phyloP scores from a whole-genome alignment of 2,329 filamentous ascomycete genomes.

The Didymosphaeria variabile region DNA sequence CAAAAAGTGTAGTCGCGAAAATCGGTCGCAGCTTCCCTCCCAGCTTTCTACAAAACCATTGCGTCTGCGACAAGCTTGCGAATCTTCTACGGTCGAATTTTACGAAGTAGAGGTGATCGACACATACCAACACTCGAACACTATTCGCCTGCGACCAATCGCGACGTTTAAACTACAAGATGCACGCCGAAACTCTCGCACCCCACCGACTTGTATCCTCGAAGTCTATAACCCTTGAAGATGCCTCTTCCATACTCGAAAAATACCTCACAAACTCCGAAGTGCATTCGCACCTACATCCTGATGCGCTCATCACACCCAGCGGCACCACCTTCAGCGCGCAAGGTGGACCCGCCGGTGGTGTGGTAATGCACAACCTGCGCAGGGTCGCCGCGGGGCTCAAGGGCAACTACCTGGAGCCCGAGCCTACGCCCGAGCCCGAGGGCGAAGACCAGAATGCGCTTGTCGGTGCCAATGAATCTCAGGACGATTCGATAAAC shows the following conservation, averaged over 20 bases:
- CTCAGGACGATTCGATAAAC: slow-evolving; percentile 24
- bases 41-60: slow-evolving; percentile 1
- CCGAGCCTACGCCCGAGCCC: slow-evolving; percentile 53
- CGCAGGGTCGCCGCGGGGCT: slow-evolving; percentile 62
- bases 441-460: slow-evolving; percentile 29
- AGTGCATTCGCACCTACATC: slow-evolving; percentile 57
- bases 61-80: slow-evolving; percentile 6
- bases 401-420: slow-evolving; percentile 60
- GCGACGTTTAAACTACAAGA: slow-evolving; percentile 23
- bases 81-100: neutral
- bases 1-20: slow-evolving; percentile 38
- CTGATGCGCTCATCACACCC: slow-evolving; percentile 56
- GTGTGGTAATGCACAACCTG: slow-evolving; percentile 63
- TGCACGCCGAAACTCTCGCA: slow-evolving; percentile 48
- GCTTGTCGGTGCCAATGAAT: neutral
- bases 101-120: neutral
- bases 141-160: neutral
- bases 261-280: slow-evolving; percentile 53
- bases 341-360: slow-evolving; percentile 54
- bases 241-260: slow-evolving; percentile 49
- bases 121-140: neutral
- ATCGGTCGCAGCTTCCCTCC: slow-evolving; percentile 14
- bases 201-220: slow-evolving; percentile 47
- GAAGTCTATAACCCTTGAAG: slow-evolving; percentile 40
- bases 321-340: slow-evolving; percentile 54